These are phyloP conservation scores for Amaranthus tricolor DNA, from an alignment of 179 eudicot genomes.

Conservation along the genomic window DNA sequence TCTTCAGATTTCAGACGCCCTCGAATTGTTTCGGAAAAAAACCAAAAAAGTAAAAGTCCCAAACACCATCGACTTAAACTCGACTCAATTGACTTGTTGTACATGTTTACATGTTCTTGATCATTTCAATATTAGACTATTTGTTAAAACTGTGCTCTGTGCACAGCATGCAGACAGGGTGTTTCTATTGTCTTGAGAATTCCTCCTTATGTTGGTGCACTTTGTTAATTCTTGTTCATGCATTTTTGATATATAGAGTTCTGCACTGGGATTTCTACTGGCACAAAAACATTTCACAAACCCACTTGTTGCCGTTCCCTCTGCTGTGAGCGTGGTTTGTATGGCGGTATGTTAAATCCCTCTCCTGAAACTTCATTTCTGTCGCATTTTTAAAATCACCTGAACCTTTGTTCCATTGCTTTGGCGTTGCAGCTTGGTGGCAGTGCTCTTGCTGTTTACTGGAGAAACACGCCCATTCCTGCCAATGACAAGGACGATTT, in stretches of 20 bases:
- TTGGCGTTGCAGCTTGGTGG: constrained; percentile 78
- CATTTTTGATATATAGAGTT: constrained; percentile 51
- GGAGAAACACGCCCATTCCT: constrained; percentile 88
- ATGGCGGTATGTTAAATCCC: constrained; percentile 64
- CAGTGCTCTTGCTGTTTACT: constrained; percentile 90
- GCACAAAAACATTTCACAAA: constrained; percentile 98
- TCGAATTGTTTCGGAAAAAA: too few species aligned
- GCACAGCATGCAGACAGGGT: too few species aligned
- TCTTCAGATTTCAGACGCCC: too few species aligned
- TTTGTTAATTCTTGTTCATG: neutral
- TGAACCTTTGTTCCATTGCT: neutral
- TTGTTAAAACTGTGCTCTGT: too few species aligned
- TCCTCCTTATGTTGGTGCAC: too few species aligned
- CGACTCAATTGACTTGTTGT: too few species aligned
- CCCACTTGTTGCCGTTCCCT: constrained; percentile 93
- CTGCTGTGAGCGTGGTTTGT: constrained; percentile 94
- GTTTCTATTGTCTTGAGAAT: too few species aligned
- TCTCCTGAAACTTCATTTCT: neutral
- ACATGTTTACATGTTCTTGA: too few species aligned
- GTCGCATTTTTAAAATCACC: neutral
- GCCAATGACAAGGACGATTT: constrained; percentile 94
- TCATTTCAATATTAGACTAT: too few species aligned
- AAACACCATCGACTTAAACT: too few species aligned
- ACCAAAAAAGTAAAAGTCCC: too few species aligned
- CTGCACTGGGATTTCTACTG: constrained; percentile 92